Base-by-base conservation (phyloP, 2,329 filamentous ascomycete species). In the Penicillium digitatum region DNA sequence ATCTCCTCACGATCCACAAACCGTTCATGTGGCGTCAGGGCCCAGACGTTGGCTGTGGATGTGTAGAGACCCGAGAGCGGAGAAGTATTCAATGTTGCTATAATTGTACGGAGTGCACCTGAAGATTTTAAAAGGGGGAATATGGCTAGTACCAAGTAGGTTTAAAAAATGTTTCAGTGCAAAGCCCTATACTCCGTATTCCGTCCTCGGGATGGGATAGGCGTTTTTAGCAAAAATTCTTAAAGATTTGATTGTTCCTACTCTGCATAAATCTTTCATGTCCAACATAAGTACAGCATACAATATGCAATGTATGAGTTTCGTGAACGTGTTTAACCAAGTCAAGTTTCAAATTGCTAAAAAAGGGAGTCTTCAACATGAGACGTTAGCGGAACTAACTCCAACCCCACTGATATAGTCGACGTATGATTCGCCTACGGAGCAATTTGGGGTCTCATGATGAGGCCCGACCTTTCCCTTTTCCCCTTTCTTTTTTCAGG, bases 371-470 rank as follows among this genome's bases (percentile, higher is more conserved):
- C 53, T 62, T 54, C n/a, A 60, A 64, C 49, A 16, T 65, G 63
- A 65, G 63, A 65, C 63, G 62, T 50, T 65, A 64, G 62, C 62
- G 60, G 56, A 56, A 57, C 63, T 59, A 60, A 59, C 46, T 46
- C 55, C 54, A 54, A 56, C 57, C 22, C 61, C 62, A 62, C 60
- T 56, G 42, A 44, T 26, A 43, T 22, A 49, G 37, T 55, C 51
- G 55, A 61, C 48, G 58, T 60, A 29, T 39, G 40, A 50, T 52
- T 59, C 44, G 55, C n/a, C 26, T 20, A 39, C 20, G 12, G 12
- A 42, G 24, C 4, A 44, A 44, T 45, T 16, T n/a, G 18, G 24
- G 29, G 48, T 58, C 54, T 49, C 20, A 48, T 31, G 20, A 34
- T 32, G 14, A 39, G 38, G 32, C 24, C 14, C 22, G 32, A 7